phyloP scores from a whole-genome alignment of 345 rosid genomes.

The Passiflora organensis region DNA sequence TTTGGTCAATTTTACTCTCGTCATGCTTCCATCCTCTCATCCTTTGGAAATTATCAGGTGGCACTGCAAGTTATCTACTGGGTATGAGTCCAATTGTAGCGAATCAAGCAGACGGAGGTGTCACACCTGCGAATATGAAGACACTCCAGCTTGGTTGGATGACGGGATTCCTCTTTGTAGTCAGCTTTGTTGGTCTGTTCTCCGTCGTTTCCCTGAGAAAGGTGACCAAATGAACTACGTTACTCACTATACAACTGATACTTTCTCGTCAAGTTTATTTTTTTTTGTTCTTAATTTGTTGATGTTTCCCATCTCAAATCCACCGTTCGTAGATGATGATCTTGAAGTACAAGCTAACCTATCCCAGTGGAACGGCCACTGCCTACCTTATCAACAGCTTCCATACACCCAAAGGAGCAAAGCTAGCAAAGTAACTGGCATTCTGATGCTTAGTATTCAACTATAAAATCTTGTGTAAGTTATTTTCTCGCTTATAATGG shows the following conservation, averaged over 20 bases:
- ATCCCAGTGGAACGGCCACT: constrained; percentile 93
- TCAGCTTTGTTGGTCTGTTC: constrained; percentile 87
- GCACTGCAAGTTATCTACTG: constrained; percentile 71
- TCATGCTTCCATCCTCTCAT: too few species aligned
- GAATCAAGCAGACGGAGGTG: constrained; percentile 48
- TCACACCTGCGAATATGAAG: constrained; percentile 48
- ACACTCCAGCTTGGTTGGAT: constrained; percentile 64
- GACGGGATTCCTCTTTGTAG: constrained; percentile 65
- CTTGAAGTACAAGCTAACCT: constrained; percentile 67
- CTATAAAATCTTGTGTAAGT: too few species aligned
- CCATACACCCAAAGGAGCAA: constrained; percentile 90
- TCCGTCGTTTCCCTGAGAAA: constrained; percentile 74
- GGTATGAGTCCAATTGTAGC: constrained; percentile 68
- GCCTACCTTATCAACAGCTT: constrained; percentile 88
- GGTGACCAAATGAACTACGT: too few species aligned
- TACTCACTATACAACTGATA: too few species aligned
- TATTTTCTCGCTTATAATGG: not conserved
- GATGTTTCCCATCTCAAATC: too few species aligned
- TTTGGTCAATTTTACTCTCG: too few species aligned
- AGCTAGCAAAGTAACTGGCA: constrained; percentile 57
- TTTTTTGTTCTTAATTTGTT: not conserved
- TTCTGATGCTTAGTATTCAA: too few species aligned
- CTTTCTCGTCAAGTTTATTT: not conserved
- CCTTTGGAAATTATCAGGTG: too few species aligned
- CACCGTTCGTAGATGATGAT: constrained; percentile 55